A percentile compares a stretch with the other conserved stretches of the same genome.
phyloP scores from a whole-genome alignment of 805 yeast species.

The Candida glaebosa region DNA sequence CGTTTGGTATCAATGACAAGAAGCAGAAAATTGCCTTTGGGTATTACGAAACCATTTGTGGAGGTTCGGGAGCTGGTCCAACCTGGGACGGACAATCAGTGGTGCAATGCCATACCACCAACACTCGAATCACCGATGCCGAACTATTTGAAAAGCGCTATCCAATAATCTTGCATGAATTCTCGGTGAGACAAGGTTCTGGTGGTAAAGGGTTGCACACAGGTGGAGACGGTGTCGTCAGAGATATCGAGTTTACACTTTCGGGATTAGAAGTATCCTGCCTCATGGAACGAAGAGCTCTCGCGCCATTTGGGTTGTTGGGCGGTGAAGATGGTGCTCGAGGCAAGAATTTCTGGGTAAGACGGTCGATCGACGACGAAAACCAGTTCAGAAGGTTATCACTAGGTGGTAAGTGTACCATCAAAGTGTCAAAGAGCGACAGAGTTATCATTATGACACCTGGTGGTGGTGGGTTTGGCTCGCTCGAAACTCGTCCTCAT shows the following conservation, averaged over 20 bases:
- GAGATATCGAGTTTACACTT: constrained; percentile 73
- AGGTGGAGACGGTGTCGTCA: constrained; percentile 85
- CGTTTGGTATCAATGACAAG: constrained; percentile 77
- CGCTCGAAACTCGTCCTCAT: neutral
- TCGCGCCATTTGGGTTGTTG: constrained; percentile 79
- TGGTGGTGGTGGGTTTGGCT: constrained; percentile 45
- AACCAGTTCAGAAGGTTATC: constrained; percentile 20
- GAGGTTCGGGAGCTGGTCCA: constrained; percentile 92
- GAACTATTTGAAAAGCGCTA: constrained; percentile 86
- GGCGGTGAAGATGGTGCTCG: constrained; percentile 79
- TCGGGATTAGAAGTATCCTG: constrained; percentile 62
- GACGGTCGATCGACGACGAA: constrained; percentile 14
- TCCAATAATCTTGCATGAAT: constrained; percentile 75
- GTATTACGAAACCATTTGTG: constrained; percentile 91
- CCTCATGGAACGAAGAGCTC: constrained; percentile 78
- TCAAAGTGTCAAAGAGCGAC: constrained; percentile 35
- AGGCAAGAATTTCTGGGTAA: constrained; percentile 49
- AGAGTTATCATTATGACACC: constrained; percentile 39
- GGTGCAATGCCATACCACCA: constrained; percentile 94
- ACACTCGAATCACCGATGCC: constrained; percentile 88
- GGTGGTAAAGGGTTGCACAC: constrained; percentile 73
- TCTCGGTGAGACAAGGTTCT: constrained; percentile 63
- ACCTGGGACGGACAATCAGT: constrained; percentile 84
- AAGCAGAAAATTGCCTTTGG: constrained; percentile 66
- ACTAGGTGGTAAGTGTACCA: constrained; percentile 33